These are phyloP conservation scores for Aspergillus felis DNA, from an alignment of 2,329 filamentous ascomycete genomes.

Conservation along the genomic window DNA sequence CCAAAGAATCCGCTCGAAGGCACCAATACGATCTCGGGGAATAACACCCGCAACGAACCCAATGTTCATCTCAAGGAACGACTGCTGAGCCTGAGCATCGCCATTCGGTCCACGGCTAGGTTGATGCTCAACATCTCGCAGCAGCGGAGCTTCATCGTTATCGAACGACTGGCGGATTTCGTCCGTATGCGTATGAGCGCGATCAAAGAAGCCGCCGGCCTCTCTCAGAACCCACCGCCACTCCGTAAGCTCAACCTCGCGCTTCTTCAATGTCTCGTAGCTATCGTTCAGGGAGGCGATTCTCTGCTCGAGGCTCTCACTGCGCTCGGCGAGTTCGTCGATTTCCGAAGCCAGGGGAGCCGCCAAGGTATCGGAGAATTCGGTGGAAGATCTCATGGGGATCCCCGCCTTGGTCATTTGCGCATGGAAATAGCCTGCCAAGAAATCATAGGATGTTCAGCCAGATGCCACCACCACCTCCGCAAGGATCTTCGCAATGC, in stretches of 20 bases:
- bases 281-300: conserved; percentile 92
- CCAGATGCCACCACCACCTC: conserved; percentile 11
- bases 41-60: conserved; percentile 98
- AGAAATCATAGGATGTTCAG: not conserved
- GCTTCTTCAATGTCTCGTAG: conserved; percentile 97
- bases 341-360: conserved; percentile 91
- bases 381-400: conserved; percentile 80
- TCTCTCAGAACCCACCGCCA: conserved; percentile 98
- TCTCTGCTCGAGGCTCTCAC: conserved; percentile 87
- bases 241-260: conserved; percentile 93
- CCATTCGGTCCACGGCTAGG: conserved; percentile 57
- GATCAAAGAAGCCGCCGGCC: conserved; percentile 95
- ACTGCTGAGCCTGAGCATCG: conserved; percentile 65
- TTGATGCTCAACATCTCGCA: conserved; percentile 89
- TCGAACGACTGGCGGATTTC: conserved; percentile 87
- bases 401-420: conserved; percentile 96
- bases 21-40: conserved; percentile 82
- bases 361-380: conserved; percentile 81
- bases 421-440: conserved; percentile 78
- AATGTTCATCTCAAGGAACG: conserved; percentile 97
- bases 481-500: not conserved
- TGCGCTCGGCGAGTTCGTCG: conserved; percentile 88
- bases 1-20: conserved; percentile 97
- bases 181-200: conserved; percentile 92
- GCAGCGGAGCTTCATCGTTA: conserved; percentile 86